Evolutionary conservation across 2,329 filamentous ascomycete species (phyloP).

Genomic region (Verruconis gallopava): DNA sequence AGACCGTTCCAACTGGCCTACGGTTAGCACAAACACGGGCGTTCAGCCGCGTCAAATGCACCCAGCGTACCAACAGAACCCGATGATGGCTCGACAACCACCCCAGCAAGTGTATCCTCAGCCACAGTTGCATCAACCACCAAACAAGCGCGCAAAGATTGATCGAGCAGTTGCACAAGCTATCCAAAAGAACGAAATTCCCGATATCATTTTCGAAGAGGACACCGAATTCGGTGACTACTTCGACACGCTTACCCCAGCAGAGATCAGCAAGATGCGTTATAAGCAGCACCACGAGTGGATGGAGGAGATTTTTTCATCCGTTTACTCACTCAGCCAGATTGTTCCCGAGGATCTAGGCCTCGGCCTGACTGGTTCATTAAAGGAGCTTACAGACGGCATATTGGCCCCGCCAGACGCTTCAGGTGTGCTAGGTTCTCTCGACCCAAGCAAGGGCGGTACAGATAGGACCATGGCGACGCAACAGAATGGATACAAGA

Average conservation of each 20-base stretch:
- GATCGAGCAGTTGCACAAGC: slow-evolving; percentile 19
- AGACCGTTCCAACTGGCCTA: slow-evolving; percentile 68
- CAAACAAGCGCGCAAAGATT: slow-evolving; percentile 32
- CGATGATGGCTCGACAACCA: slow-evolving; percentile 2
- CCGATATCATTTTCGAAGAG: slow-evolving; percentile 45
- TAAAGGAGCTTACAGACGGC: slow-evolving; percentile 69
- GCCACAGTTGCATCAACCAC: slow-evolving; percentile 15
- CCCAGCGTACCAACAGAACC: neutral
- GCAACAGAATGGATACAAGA: slow-evolving; percentile 40
- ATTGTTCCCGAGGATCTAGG: slow-evolving; percentile 81
- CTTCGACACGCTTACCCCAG: slow-evolving; percentile 77
- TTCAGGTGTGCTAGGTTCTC: neutral
- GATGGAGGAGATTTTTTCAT: slow-evolving; percentile 96
- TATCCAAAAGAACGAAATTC: slow-evolving; percentile 10
- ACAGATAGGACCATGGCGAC: slow-evolving; percentile 5
- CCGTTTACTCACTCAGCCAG: slow-evolving; percentile 72
- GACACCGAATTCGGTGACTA: slow-evolving; percentile 77
- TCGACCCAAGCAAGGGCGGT: slow-evolving; percentile 1
- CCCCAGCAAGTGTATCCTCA: slow-evolving; percentile 17
- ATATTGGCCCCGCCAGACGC: slow-evolving; percentile 55
- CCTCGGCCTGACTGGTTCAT: slow-evolving; percentile 63
- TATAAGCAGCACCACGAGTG: slow-evolving; percentile 96
- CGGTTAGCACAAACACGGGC: slow-evolving; percentile 1
- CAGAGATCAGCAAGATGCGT: slow-evolving; percentile 74
- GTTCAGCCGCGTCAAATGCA: slow-evolving; percentile 12